Evolutionary conservation across 768 basidiomycete genomes (phyloP), one percentile per base, ranked within the genome.

Genomic region (Kwoniella shandongensis): DNA sequence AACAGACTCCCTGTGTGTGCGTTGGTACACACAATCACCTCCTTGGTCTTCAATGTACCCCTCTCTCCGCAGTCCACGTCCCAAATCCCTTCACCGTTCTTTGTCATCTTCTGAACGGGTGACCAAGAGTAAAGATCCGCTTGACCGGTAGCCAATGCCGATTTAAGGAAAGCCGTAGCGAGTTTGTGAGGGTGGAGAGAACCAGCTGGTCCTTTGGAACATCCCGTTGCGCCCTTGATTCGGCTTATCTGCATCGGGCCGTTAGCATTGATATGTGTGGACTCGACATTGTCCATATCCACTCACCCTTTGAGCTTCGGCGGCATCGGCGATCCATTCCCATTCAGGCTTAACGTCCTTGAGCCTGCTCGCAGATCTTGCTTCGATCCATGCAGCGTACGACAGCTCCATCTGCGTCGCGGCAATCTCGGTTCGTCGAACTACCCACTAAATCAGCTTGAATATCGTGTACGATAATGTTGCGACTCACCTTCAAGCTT

Each of bases 251-350:
- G 39, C 7, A 8, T 23, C 15, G 17, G n/a, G 20, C 13, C 11
- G 47, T 32, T 17, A 36, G 26, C 35, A n/a, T 38, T 51, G 26
- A 12, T 26, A 18, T 5, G 44, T 29, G 51, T n/a, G n/a, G n/a
- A n/a, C n/a, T n/a, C n/a, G n/a, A n/a, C n/a, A n/a, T n/a, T n/a
- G n/a, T n/a, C n/a, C n/a, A n/a, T n/a, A 10, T 17, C 5, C 11
- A 59, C 66, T 52, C 10, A 88, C 82, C 57, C 80, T 76, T 50
- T 81, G 74, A n/a, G 84, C 76, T 22, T 80, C 74, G 4, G 78
- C 67, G 0, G 80, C 75, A 18, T 81, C 77, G 12, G 67, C 72
- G 35, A 69, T 70, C 45, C 80, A 78, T 17, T 75, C 76, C 50
- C 86, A 63, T n/a, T 61, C 61, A 13, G 47, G 55, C 26, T 45